Evolutionary conservation across 108 stramenopile species (phyloP).

Genomic region (Cyclotella baltica): DNA sequence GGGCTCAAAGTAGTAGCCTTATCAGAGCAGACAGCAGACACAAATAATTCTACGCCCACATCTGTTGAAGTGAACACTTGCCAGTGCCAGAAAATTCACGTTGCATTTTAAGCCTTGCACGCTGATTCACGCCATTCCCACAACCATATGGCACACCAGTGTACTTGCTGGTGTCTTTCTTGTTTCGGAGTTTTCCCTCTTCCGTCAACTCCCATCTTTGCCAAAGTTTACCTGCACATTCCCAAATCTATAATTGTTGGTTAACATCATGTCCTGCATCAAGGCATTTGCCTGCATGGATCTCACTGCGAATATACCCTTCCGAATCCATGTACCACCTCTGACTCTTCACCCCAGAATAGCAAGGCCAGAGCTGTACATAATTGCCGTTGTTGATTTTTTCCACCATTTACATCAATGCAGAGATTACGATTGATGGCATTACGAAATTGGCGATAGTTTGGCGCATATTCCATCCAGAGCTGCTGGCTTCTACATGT

Average conservation of each 20-base stretch:
- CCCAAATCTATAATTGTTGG: background rate
- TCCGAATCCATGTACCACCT: background rate
- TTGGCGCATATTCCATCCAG: too few species aligned
- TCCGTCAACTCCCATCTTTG: background rate
- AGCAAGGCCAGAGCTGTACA: background rate
- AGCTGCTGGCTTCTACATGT: too few species aligned
- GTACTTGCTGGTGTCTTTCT: background rate
- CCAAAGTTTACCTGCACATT: background rate
- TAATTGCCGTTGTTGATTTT: too few species aligned
- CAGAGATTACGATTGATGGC: too few species aligned
- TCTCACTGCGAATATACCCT: background rate
- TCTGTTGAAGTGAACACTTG: slow-evolving; percentile 2
- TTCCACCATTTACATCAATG: too few species aligned
- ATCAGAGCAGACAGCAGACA: slow-evolving; percentile 20
- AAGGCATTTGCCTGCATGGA: background rate
- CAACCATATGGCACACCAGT: background rate
- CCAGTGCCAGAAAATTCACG: background rate
- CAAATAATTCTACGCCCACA: background rate
- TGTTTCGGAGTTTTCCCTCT: background rate
- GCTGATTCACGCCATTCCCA: background rate
- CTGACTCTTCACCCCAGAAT: background rate
- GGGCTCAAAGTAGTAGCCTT: slow-evolving; percentile 30
- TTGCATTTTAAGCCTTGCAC: slow-evolving; percentile 4
- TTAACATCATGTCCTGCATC: background rate
- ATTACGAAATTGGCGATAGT: too few species aligned